Percentiles rank a stretch among this genome's conserved stretches.
phyloP scores from a whole-genome alignment of 768 basidiomycete species.

The Naematelia aurantialba region DNA sequence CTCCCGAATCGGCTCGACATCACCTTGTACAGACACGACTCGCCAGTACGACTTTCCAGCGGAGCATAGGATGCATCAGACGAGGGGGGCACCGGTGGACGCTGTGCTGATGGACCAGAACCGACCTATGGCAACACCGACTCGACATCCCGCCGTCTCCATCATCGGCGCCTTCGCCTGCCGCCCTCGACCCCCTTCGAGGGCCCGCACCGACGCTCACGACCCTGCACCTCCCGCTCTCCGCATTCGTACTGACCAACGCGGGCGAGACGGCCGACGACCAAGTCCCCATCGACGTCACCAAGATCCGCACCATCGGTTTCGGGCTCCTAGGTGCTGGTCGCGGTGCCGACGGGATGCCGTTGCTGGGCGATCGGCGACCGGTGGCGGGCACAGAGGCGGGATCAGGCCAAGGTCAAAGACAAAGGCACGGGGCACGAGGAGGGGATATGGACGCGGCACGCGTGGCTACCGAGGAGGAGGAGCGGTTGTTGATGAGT shows the following conservation, averaged over 20 bases:
- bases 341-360: constrained; percentile 51
- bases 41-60: no score
- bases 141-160: constrained; percentile 51
- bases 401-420: neutral
- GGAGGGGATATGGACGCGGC: constrained; percentile 31
- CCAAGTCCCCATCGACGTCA: constrained; percentile 71
- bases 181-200: constrained; percentile 17
- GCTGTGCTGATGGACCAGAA: constrained; percentile 52
- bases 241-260: constrained; percentile 54
- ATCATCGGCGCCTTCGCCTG: constrained; percentile 17
- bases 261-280: constrained; percentile 55
- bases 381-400: constrained; percentile 11
- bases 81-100: no score
- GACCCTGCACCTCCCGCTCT: constrained; percentile 69
- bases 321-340: constrained; percentile 84
- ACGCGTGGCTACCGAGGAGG: constrained; percentile 12
- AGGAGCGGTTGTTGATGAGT: constrained; percentile 23
- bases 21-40: no score
- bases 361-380: neutral
- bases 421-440: constrained; percentile 23
- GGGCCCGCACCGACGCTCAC: constrained; percentile 25
- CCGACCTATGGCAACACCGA: constrained; percentile 91
- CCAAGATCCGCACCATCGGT: constrained; percentile 73
- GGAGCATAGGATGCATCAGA: no score
- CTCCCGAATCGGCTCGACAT: no score